These are phyloP conservation scores for Lachnellula willkommii DNA, from an alignment of 2,329 filamentous ascomycete genomes.

Conservation along the genomic window DNA sequence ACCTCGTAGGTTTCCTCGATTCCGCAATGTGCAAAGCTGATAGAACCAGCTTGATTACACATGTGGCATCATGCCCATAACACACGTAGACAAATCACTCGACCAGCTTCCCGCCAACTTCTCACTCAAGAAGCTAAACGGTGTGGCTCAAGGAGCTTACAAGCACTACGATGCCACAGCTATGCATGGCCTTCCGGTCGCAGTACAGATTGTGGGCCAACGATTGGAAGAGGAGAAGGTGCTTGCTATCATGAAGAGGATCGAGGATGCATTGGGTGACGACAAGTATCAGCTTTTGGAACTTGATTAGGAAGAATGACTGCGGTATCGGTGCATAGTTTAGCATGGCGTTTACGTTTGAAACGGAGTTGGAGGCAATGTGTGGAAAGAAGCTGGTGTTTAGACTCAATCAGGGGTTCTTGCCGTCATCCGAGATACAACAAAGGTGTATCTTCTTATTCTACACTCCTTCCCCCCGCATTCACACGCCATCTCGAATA, in stretches of 20 bases:
- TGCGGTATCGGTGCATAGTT: neutral
- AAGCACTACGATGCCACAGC: constrained; percentile 74
- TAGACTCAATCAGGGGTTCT: neutral
- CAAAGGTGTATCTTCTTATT: neutral
- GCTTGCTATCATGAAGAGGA: constrained; percentile 35
- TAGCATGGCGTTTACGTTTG: neutral
- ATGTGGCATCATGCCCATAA: constrained; percentile 76
- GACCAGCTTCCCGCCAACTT: constrained; percentile 62
- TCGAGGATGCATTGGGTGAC: constrained; percentile 67
- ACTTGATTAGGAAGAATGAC: constrained; percentile 20
- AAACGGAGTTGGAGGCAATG: neutral
- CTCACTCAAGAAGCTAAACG: constrained; percentile 62
- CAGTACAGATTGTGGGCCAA: constrained; percentile 44
- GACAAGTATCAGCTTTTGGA: constrained; percentile 49
- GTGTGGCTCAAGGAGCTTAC: constrained; percentile 76
- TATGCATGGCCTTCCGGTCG: constrained; percentile 86
- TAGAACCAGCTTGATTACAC: constrained; percentile 70
- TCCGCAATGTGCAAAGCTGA: neutral
- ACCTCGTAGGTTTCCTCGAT: constrained; percentile 54
- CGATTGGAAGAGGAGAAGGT: constrained; percentile 32
- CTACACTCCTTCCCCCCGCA: neutral
- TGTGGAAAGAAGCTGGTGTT: neutral
- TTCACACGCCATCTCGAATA: neutral
- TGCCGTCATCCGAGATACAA: neutral
- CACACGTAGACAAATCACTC: constrained; percentile 66